Base-by-base conservation (phyloP, 176 grass and related monocot genomes). In the Rhynchospora breviuscula region DNA sequence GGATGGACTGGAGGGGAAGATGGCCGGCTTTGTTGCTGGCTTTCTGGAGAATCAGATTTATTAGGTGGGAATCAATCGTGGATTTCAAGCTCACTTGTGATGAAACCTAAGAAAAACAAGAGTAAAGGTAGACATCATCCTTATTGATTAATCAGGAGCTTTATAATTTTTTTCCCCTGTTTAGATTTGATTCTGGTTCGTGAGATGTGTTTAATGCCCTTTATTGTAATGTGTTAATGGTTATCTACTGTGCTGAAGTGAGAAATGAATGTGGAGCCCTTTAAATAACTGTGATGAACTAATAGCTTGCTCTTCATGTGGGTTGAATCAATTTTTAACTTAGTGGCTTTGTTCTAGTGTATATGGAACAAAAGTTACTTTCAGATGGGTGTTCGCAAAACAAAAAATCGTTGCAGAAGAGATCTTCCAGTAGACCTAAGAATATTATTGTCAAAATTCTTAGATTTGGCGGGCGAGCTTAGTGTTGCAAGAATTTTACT, bases 1-100 rank as follows among this genome's bases (percentile, higher is more conserved):
- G 89, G 91, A 86, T 98, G 92, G 95, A 95, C 95, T 69, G 95
- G 95, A 65, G 92, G 92, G 3, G 95, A 98, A 70, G 95, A 98
- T 62, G 95, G 95, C 10, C 89, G 91, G 43, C 71, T 98, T 56
- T 98, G 95, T 80, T 98, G 89, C 59, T 98, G 95, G 95, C 63
- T 74, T 51, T 95, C 95, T 0, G 87, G 85, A 0, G 88, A 91
- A 49, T 83, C 84, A 0, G 19, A 82, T 52, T 33, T 53, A 48
- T 18, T 45, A 48, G 89, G 67, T 31, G 80, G 26, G 46, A 91
- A 93, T 23, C 81, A 63, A 8, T 95, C 95, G 1, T 98, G 95
- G 95, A 87, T 95, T 59, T 94, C 95, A n/a, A 85, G 64, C 59
- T 69, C 81, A 0, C 82, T 95, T 6, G 85, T 93, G 1, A 90